phyloP scores from a whole-genome alignment of 495 filamentous ascomycete genomes.

The Aspergillus kassunensis region DNA sequence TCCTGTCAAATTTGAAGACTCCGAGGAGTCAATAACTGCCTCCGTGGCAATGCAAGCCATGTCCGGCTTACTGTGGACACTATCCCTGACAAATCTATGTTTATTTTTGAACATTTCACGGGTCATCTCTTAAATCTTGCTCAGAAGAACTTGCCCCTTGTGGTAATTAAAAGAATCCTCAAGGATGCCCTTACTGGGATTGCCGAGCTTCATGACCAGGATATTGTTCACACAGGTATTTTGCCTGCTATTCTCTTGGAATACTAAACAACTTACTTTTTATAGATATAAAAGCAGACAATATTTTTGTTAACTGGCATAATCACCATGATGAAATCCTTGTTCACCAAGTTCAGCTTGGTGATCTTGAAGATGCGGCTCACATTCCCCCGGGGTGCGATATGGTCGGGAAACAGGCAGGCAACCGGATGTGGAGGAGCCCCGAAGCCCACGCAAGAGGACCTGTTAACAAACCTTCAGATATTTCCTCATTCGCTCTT shows the following conservation, averaged over 20 bases:
- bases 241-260: constrained; percentile 5
- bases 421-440: constrained; percentile 41
- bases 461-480: constrained; percentile 32
- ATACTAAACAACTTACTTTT: not conserved
- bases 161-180: constrained; percentile 39
- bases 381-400: constrained; percentile 29
- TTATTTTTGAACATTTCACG: constrained; percentile 45
- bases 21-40: constrained; percentile 34
- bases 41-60: constrained; percentile 32
- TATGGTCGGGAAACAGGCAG: constrained; percentile 32
- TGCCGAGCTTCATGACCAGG: constrained; percentile 39
- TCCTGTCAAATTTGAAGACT: constrained; percentile 21
- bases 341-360: constrained; percentile 35
- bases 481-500: constrained; percentile 43
- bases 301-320: constrained; percentile 26
- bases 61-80: constrained; percentile 36
- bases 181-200: constrained; percentile 41
- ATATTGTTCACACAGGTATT: constrained; percentile 45
- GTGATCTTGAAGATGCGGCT: constrained; percentile 44
- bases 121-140: constrained; percentile 42
- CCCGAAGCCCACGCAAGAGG: constrained; percentile 35
- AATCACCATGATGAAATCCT: constrained; percentile 22
- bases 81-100: constrained; percentile 44
- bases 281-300: constrained; percentile 31
- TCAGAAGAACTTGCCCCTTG: constrained; percentile 33